phyloP scores from a whole-genome alignment of 2,329 filamentous ascomycete genomes.

The Trichoderma koningii region DNA sequence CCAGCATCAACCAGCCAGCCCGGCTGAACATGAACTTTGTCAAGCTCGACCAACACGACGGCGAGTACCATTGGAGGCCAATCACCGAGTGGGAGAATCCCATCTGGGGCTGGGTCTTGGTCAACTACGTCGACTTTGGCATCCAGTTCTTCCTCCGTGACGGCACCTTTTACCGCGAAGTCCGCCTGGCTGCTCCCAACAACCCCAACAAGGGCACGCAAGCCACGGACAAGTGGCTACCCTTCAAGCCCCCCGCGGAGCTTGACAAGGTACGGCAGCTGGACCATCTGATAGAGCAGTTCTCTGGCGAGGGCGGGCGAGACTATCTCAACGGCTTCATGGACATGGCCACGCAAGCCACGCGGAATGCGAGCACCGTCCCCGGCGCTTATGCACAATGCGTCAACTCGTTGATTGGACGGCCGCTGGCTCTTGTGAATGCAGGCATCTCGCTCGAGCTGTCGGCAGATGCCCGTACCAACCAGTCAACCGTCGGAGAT shows the following conservation, averaged over 20 bases:
- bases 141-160: background rate
- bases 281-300: no score
- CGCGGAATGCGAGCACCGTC: slow-evolving; percentile 33
- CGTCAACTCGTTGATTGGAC: slow-evolving; percentile 42
- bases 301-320: no score
- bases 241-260: background rate
- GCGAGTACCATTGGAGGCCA: background rate
- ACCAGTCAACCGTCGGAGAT: slow-evolving; percentile 26
- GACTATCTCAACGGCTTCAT: slow-evolving; percentile 19
- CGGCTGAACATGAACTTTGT: background rate
- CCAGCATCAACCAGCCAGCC: background rate
- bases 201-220: background rate
- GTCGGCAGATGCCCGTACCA: slow-evolving; percentile 14
- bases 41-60: background rate
- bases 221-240: background rate
- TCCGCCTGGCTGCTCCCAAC: background rate
- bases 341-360: slow-evolving; percentile 41
- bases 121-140: slow-evolving; percentile 33
- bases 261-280: no score
- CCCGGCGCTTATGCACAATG: slow-evolving; percentile 43
- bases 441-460: slow-evolving; percentile 45
- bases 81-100: background rate
- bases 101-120: background rate
- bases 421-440: slow-evolving; percentile 47
- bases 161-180: background rate